Conservation (phyloP, 805 yeast species). For the Candida maris region DNA sequence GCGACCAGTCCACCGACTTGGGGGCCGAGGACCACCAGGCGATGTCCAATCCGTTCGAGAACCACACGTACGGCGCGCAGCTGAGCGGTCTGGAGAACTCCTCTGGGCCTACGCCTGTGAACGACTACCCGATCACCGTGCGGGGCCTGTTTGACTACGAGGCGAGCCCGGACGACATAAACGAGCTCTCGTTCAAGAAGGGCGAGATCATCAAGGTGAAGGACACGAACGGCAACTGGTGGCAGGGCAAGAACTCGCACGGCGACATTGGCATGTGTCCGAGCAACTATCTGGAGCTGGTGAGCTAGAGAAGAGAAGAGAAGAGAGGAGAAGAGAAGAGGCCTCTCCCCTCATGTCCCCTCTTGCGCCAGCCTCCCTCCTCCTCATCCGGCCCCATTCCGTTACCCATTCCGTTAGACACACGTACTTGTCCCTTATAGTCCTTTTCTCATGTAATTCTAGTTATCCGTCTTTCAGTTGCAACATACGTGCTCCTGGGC, state of each 20-base stretch:
- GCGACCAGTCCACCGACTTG: conserved; percentile 5
- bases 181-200: conserved; percentile 85
- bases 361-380: no score
- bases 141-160: conserved; percentile 81
- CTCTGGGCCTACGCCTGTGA: conserved; percentile 21
- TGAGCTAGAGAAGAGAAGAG: no score
- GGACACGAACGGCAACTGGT: conserved; percentile 95
- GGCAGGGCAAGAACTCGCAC: conserved; percentile 88
- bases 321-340: no score
- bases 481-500: not conserved
- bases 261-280: conserved; percentile 98
- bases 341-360: no score
- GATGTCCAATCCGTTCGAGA: conserved; percentile 21
- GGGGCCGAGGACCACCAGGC: conserved; percentile 6
- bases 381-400: no score
- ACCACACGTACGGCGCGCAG: conserved; percentile 30
- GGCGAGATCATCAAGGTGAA: conserved; percentile 90
- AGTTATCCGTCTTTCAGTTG: not conserved
- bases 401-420: not conserved
- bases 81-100: conserved; percentile 38
- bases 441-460: conserved; percentile 1
- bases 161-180: conserved; percentile 89
- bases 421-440: conserved; percentile 1
- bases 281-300: conserved; percentile 82
- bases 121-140: conserved; percentile 77